These are phyloP conservation scores for Lactifluus volemus DNA, from an alignment of 768 basidiomycete species.

Conservation along the genomic window DNA sequence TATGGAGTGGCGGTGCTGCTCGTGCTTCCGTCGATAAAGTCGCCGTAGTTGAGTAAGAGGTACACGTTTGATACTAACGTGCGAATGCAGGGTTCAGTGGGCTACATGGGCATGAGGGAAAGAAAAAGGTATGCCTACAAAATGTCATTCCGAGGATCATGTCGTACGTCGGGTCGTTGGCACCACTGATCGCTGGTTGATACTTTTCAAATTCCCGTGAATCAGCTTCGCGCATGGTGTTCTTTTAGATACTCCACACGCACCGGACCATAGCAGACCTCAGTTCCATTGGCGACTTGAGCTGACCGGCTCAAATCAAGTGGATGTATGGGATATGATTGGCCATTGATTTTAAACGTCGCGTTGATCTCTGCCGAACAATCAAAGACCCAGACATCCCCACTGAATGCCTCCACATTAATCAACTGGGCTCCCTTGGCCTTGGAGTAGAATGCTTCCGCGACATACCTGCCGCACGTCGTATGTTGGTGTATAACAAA, in stretches of 20 bases:
- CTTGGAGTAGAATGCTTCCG: conserved; percentile 50
- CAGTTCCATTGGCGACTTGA: conserved; percentile 25
- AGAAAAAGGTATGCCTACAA: conserved; percentile 32
- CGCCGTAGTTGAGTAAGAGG: conserved; percentile 52
- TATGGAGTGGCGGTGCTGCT: conserved; percentile 38
- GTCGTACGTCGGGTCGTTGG: conserved; percentile 43
- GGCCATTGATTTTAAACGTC: conserved; percentile 53
- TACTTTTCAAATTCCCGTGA: conserved; percentile 34
- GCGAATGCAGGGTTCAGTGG: background rate
- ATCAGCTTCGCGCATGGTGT: background rate
- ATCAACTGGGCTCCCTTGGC: conserved; percentile 43
- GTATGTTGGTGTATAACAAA: background rate
- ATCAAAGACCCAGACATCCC: conserved; percentile 51
- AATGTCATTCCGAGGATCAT: conserved; percentile 69
- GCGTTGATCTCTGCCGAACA: conserved; percentile 57
- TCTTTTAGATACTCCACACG: conserved; percentile 8
- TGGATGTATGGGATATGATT: conserved; percentile 53
- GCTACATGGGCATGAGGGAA: background rate
- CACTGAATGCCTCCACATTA: conserved; percentile 31
- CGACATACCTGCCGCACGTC: conserved; percentile 32
- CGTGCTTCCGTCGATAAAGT: conserved; percentile 40
- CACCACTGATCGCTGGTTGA: conserved; percentile 54
- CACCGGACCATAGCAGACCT: conserved; percentile 29
- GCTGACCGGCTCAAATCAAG: conserved; percentile 41
- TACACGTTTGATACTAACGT: conserved; percentile 56